phyloP scores from a whole-genome alignment of 2,329 filamentous ascomycete genomes.

The Curvularia verruculosa region DNA sequence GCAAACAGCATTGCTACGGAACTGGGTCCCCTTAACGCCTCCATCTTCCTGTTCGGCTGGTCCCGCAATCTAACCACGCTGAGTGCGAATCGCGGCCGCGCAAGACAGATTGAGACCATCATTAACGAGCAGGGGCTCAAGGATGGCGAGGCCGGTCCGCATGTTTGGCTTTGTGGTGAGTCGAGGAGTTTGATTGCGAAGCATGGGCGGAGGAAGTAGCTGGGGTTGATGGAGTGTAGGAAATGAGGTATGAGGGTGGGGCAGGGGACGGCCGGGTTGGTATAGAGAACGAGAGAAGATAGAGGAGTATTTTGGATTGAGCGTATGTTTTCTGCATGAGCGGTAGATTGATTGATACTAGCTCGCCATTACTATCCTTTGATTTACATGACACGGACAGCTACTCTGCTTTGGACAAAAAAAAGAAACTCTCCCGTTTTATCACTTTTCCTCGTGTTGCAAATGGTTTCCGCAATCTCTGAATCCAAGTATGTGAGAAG shows the following conservation, averaged over 20 bases:
- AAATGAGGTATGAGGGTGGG: background rate
- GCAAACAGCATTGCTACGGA: conserved; percentile 54
- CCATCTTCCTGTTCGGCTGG: conserved; percentile 78
- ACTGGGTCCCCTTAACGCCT: conserved; percentile 67
- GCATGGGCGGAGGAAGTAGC: conserved; percentile 34
- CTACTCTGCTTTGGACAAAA: too few species aligned
- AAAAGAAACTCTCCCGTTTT: too few species aligned
- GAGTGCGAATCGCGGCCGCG: conserved; percentile 72
- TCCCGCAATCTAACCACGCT: conserved; percentile 66
- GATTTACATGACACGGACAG: background rate
- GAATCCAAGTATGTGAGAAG: background rate
- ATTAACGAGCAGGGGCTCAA: conserved; percentile 59
- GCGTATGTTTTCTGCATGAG: background rate
- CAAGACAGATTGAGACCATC: conserved; percentile 67
- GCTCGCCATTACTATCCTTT: background rate
- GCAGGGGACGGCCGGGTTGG: background rate
- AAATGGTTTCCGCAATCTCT: too few species aligned
- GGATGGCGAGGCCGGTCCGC: conserved; percentile 64
- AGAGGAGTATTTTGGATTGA: background rate
- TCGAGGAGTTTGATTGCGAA: conserved; percentile 71
- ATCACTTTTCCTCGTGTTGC: too few species aligned
- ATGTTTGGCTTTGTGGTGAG: conserved; percentile 69
- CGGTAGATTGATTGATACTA: background rate
- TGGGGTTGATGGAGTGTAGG: background rate
- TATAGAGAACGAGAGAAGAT: background rate